phyloP scores from a whole-genome alignment of 495 filamentous ascomycete genomes.

The Copromyces sp. region DNA sequence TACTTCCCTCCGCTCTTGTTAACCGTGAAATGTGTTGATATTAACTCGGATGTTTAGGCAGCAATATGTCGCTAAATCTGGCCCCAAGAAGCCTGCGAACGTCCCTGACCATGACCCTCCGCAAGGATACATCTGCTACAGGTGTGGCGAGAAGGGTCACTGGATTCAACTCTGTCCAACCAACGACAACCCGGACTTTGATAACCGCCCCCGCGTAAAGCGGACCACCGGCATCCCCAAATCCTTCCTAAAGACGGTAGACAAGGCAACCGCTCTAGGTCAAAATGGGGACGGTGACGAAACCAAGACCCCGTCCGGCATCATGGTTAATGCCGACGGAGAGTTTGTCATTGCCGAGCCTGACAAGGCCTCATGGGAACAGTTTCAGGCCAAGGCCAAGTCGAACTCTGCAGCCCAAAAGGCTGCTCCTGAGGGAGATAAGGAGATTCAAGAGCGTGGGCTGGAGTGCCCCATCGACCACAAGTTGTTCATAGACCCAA shows the following conservation, averaged over 20 bases:
- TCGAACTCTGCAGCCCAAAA: conserved; percentile 70
- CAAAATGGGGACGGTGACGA: conserved; percentile 66
- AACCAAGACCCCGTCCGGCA: conserved; percentile 64
- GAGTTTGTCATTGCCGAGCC: conserved; percentile 92
- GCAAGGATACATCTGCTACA: conserved; percentile 89
- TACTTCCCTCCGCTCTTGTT: not conserved
- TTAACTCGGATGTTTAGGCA: conserved; percentile 36
- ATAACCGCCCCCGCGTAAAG: conserved; percentile 82
- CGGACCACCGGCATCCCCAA: conserved; percentile 92
- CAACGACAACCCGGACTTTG: conserved; percentile 92
- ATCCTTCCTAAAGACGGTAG: conserved; percentile 85
- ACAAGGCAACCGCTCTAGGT: conserved; percentile 69
- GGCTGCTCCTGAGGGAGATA: conserved; percentile 55
- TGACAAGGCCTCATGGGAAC: conserved; percentile 90
- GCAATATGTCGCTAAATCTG: conserved; percentile 41
- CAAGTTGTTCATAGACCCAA: conserved; percentile 91
- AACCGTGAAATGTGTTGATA: conserved; percentile 5
- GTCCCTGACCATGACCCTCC: conserved; percentile 86
- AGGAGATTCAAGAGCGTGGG: conserved; percentile 73
- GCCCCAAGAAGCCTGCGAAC: conserved; percentile 54
- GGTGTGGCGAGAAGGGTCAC: conserved; percentile 96
- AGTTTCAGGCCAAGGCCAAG: conserved; percentile 89
- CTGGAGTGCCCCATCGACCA: conserved; percentile 93
- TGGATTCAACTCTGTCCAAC: conserved; percentile 98
- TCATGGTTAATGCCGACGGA: conserved; percentile 96